Evolutionary conservation across 768 basidiomycete species (phyloP), one percentile per base, ranked within the genome.

Genomic region (Termitomyces eurrhizus): DNA sequence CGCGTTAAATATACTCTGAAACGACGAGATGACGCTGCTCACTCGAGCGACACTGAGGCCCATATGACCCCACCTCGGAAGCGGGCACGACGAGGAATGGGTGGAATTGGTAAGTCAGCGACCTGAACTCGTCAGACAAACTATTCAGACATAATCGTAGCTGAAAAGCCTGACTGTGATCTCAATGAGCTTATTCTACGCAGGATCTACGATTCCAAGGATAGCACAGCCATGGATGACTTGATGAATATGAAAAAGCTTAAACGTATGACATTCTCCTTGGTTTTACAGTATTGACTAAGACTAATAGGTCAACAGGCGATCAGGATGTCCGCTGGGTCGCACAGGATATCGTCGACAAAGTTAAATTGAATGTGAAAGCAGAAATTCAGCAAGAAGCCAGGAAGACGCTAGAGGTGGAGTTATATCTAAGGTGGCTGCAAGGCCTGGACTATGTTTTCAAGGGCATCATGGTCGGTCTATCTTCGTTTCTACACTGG

Each of bases 351-450:
- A 59, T 81, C 14, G 67, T 79, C 16, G 67, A 74, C 39, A 66
- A 67, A 13, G 70, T 74, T 13, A 75, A 77, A 61, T 55, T 51
- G 16, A 54, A 64, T 1, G 77, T 77, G 5, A 71, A 74, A 63
- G 64, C 65, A 14, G 67, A 72, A 33, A 70, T 69, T 32, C 67
- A 68, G 21, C 58, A 63, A 51, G 66, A 67, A 5, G 68, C 67
- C 33, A 64, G 62, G 21, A 74, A 71, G 64, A 70, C 73, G 32
- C 66, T 80, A 12, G 76, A 79, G 61, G 77, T 75, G 0, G 79
- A 81, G 61, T 64, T 81, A 33, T 81, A 79, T 65, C 64, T 75
- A 44, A 69, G 72, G 51, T 81, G 79, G 80, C 62, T 80, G 41
- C 65, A 74, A 44, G 76, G 74, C 37, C 67, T 75, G 16, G 69